These are phyloP conservation scores for Dictyostelium brefeldianum DNA, from an alignment of 78 protist genomes.

Conservation along the genomic window DNA sequence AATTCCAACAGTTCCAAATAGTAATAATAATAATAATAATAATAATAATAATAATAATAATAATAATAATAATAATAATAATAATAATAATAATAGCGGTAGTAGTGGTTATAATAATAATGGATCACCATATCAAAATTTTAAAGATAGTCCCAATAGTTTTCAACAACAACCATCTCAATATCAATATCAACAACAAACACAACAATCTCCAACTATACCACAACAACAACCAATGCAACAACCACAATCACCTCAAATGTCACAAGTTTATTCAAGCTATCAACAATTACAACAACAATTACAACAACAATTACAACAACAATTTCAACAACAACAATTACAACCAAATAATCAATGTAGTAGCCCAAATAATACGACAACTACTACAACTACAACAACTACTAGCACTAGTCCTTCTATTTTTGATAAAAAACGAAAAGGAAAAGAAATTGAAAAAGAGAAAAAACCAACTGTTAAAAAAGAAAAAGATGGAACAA, in stretches of 20 bases:
- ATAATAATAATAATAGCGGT: neutral
- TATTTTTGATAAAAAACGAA: neutral
- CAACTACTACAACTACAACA: neutral
- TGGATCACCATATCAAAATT: no score
- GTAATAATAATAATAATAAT: neutral
- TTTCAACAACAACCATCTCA: neutral
- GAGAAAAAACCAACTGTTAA: slow-evolving; percentile 9
- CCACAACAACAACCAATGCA: neutral
- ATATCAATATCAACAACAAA: neutral
- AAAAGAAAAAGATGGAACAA: slow-evolving; percentile 5
- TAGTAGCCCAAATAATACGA: neutral
- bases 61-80: neutral
- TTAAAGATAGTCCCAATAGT: neutral
- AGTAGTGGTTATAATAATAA: neutral
- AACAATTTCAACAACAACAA: neutral
- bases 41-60: neutral
- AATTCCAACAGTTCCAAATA: neutral
- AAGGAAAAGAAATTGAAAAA: slow-evolving; percentile 2
- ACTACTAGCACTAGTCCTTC: neutral
- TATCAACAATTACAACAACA: slow-evolving; percentile 3
- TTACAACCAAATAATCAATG: neutral
- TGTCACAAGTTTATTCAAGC: neutral
- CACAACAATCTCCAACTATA: neutral
- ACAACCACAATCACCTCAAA: neutral
- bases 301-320: neutral